These are phyloP conservation scores for Amauroascus verrucosus DNA, from an alignment of 2,329 filamentous ascomycete genomes.

Conservation along the genomic window DNA sequence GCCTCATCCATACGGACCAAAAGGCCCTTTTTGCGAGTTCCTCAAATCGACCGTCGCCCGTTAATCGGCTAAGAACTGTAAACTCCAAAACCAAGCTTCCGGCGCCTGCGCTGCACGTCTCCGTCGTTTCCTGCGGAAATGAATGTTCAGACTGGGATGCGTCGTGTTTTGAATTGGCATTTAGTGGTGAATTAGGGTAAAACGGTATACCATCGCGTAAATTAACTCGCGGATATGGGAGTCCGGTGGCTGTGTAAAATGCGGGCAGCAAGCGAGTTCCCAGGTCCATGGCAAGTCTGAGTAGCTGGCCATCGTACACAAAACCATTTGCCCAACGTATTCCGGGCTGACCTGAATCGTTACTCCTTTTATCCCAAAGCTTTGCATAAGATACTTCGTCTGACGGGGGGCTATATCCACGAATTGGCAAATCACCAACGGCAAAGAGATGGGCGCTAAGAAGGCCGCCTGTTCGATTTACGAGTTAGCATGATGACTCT, in stretches of 20 bases:
- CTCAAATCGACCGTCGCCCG: conserved; percentile 80
- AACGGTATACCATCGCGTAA: conserved; percentile 84
- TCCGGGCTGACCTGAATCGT: conserved; percentile 20
- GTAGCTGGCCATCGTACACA: conserved; percentile 75
- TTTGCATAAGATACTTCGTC: conserved; percentile 31
- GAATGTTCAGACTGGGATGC: conserved; percentile 16
- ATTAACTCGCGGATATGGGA: conserved; percentile 92
- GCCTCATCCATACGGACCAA: conserved; percentile 88
- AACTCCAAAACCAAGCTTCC: conserved; percentile 92
- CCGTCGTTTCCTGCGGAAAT: conserved; percentile 61
- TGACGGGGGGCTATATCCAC: conserved; percentile 54
- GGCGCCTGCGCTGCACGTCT: conserved; percentile 95
- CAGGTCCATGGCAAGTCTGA: conserved; percentile 81
- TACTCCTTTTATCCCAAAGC: conserved; percentile 31
- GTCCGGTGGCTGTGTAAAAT: conserved; percentile 80
- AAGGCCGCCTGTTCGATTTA: conserved; percentile 56
- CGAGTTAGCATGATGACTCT: neutral
- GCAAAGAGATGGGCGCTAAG: conserved; percentile 92
- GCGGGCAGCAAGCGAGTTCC: conserved; percentile 76
- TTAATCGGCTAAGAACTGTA: conserved; percentile 76
- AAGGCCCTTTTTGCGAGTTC: conserved; percentile 83
- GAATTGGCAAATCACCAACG: conserved; percentile 76
- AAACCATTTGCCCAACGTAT: conserved; percentile 69
- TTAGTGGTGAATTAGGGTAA: conserved; percentile 74
- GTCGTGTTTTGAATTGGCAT: conserved; percentile 31